Evolutionary conservation across 805 yeast species (phyloP).

Genomic region (Candida oleophila): DNA sequence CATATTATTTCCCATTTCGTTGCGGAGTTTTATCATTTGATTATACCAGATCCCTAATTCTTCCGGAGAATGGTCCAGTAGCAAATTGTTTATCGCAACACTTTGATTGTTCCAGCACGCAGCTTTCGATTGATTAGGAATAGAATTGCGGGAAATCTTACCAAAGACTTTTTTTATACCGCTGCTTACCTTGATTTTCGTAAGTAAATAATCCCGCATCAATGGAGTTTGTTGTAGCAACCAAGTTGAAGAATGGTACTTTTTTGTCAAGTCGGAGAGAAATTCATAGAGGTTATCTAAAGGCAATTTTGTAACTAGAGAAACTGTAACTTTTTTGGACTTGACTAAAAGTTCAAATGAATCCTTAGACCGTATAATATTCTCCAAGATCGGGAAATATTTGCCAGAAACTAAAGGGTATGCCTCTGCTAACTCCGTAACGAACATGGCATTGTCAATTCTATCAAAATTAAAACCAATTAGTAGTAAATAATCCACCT

Average conservation of each 20-base stretch:
- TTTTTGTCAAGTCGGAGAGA: conserved; percentile 18
- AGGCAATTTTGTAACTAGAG: conserved; percentile 14
- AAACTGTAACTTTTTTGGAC: conserved; percentile 8
- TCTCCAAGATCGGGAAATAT: conserved; percentile 26
- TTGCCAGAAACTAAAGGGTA: conserved; percentile 15
- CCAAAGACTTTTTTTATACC: too few relatives aligned
- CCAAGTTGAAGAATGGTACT: conserved; percentile 17
- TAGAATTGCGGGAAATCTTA: too few relatives aligned
- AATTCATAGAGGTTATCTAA: conserved; percentile 21
- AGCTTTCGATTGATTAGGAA: conserved; percentile 14
- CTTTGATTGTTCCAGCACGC: conserved; percentile 25
- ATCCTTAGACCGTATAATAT: conserved; percentile 14
- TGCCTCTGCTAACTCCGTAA: conserved; percentile 6
- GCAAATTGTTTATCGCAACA: conserved; percentile 22
- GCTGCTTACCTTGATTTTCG: too few relatives aligned
- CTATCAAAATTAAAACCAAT: conserved; percentile 16
- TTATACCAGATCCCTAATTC: conserved; percentile 23
- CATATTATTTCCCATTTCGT: too few relatives aligned
- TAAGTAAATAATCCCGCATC: conserved; percentile 19
- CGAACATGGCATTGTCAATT: conserved; percentile 10
- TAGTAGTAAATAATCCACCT: conserved; percentile 20
- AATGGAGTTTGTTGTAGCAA: conserved; percentile 25
- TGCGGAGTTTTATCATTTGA: too few relatives aligned
- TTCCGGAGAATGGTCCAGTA: conserved; percentile 10
- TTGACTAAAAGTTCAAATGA: conserved; percentile 14